Percentiles rank a stretch among this genome's conserved stretches.
These are phyloP conservation scores for Plectranthus barbatus DNA, from an alignment of 257 asterid genomes.

Conservation along the genomic window DNA sequence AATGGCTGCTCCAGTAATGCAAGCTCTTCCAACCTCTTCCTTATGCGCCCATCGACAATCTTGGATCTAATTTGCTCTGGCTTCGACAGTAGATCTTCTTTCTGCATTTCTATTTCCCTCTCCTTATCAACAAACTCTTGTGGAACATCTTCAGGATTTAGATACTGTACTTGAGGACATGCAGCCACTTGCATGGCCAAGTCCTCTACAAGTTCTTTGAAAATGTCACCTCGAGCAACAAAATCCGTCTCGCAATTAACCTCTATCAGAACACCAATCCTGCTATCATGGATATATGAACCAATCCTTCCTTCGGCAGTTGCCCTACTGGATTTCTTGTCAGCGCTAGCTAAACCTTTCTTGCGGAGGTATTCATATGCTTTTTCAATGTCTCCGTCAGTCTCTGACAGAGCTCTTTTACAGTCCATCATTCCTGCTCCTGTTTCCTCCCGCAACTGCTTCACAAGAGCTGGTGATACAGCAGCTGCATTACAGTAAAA, in stretches of 20 bases:
- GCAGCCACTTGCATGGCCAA: conserved; percentile 99
- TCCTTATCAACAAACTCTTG: conserved; percentile 65
- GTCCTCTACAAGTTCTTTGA: conserved; percentile 79
- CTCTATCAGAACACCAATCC: conserved; percentile 89
- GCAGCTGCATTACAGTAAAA: conserved; percentile 34
- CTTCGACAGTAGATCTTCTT: conserved; percentile 76
- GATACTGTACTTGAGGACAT: conserved; percentile 83
- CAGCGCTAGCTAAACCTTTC: conserved; percentile 93
- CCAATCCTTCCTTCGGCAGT: conserved; percentile 98
- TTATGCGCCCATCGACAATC: conserved; percentile 89
- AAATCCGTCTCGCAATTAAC: conserved; percentile 96
- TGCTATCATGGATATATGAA: conserved; percentile 82
- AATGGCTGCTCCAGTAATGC: conserved; percentile 88
- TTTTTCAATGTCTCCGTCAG: conserved; percentile 67
- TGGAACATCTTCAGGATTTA: conserved; percentile 70
- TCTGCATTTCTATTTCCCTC: conserved; percentile 84
- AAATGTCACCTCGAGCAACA: conserved; percentile 92
- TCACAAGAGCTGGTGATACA: conserved; percentile 85
- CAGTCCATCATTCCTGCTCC: conserved; percentile 99
- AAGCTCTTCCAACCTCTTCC: conserved; percentile 78
- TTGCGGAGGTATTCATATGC: conserved; percentile 87
- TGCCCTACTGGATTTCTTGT: conserved; percentile 77
- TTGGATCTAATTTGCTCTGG: conserved; percentile 88
- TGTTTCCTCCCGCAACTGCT: conserved; percentile 88
- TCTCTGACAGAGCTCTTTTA: conserved; percentile 78